These are phyloP conservation scores for Helichrysum umbraculigerum DNA, from an alignment of 129 eudicot species.

Conservation along the genomic window DNA sequence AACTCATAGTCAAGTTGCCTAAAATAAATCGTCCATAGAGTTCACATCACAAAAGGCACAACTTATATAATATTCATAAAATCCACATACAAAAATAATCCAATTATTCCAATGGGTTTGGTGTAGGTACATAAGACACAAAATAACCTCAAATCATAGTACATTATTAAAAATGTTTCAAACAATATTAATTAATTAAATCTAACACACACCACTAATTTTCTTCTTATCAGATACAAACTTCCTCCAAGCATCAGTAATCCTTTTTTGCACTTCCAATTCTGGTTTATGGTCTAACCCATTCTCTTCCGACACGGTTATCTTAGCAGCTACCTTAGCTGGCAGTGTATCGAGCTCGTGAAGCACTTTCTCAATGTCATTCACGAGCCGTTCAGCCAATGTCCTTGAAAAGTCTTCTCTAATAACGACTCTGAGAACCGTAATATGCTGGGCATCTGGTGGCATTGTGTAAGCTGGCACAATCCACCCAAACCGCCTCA, in stretches of 20 bases:
- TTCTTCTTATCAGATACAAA: conserved; percentile 77
- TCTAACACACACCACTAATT: conserved; percentile 70
- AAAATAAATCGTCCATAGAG: no score
- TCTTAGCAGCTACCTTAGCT: conserved; percentile 48
- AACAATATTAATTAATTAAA: not conserved
- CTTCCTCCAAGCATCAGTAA: conserved; percentile 76
- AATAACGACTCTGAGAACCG: conserved; percentile 74
- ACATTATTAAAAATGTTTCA: conserved; percentile 10
- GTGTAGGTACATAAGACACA: not conserved
- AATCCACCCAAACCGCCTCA: conserved; percentile 88
- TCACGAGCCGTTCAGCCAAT: conserved; percentile 72
- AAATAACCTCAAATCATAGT: not conserved
- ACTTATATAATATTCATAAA: not conserved
- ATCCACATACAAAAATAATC: not conserved
- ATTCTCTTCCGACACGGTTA: conserved; percentile 27
- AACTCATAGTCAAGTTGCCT: no score
- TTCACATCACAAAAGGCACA: no score
- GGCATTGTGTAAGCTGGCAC: conserved; percentile 98
- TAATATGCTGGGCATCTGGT: conserved; percentile 67
- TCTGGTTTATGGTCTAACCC: conserved; percentile 34
- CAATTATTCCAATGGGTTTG: not conserved
- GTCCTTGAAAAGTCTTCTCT: conserved; percentile 85
- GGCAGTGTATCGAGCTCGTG: conserved; percentile 74
- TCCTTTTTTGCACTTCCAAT: conserved; percentile 56
- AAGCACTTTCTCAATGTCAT: conserved; percentile 59